Percentiles rank a stretch among this genome's conserved stretches.
phyloP scores from a whole-genome alignment of 2,329 filamentous ascomycete species.

The Cephalotrichum gorgonifer region DNA sequence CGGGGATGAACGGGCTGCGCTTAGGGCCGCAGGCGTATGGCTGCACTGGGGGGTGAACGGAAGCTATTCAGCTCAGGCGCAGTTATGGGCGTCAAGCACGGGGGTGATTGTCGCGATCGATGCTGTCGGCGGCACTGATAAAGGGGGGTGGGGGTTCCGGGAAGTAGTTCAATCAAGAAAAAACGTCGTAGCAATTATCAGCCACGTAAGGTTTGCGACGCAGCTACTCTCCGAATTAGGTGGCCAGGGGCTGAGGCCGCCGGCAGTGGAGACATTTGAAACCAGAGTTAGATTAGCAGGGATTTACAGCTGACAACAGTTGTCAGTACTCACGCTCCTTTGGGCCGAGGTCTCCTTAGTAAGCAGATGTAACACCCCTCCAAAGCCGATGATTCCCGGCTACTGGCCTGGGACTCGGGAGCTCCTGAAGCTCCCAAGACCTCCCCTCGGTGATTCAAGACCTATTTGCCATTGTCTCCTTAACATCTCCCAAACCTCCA shows the following conservation, averaged over 20 bases:
- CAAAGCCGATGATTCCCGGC: constrained; percentile 4
- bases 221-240: no score
- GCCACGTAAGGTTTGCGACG: constrained; percentile 12
- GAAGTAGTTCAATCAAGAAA: background rate
- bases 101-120: no score
- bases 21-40: no score
- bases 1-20: no score
- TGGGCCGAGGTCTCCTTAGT: background rate
- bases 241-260: no score
- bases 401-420: background rate
- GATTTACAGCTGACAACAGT: background rate
- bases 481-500: background rate
- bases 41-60: no score
- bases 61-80: no score
- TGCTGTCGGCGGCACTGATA: background rate
- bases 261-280: no score
- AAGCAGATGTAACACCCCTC: background rate
- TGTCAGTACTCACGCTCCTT: background rate
- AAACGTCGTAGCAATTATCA: constrained; percentile 5
- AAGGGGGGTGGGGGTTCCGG: background rate
- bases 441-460: background rate
- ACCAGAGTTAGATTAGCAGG: no score
- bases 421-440: background rate
- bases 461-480: background rate
- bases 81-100: no score